Evolutionary conservation across 2,329 filamentous ascomycete species (phyloP).

Genomic region (Paecilomyces fulvus): DNA sequence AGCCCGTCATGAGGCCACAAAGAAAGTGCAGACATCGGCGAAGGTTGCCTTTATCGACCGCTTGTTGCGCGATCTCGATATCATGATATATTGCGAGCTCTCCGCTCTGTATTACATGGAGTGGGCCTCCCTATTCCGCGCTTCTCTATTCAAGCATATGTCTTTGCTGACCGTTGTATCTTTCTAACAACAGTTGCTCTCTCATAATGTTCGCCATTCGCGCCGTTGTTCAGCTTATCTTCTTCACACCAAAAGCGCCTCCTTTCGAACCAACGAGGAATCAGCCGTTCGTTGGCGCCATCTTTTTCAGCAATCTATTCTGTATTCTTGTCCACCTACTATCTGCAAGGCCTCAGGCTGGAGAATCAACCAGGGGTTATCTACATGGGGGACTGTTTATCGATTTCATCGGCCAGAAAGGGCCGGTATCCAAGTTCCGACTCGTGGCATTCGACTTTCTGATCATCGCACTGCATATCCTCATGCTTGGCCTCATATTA

Average conservation of each 20-base stretch:
- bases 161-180: not conserved
- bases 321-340: conserved; percentile 52
- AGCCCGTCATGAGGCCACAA: conserved; percentile 17
- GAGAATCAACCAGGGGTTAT: conserved; percentile 45
- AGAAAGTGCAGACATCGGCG: conserved; percentile 28
- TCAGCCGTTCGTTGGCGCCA: conserved; percentile 46
- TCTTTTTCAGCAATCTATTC: conserved; percentile 46
- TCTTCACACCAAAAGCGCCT: conserved; percentile 51
- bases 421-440: conserved; percentile 45
- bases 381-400: conserved; percentile 55
- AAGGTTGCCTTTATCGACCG: conserved; percentile 45
- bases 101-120: conserved; percentile 57
- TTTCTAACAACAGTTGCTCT: conserved; percentile 42
- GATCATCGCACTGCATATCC: conserved; percentile 47
- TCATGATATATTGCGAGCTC: conserved; percentile 53
- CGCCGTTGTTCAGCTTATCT: conserved; percentile 47
- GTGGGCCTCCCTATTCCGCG: conserved; percentile 32
- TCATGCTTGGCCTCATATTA: conserved; percentile 48
- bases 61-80: conserved; percentile 49
- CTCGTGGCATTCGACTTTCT: conserved; percentile 47
- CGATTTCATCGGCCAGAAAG: conserved; percentile 56
- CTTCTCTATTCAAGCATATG: not conserved
- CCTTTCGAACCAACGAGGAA: conserved; percentile 43
- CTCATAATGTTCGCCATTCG: conserved; percentile 49
- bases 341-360: conserved; percentile 42